A percentile compares a stretch with the other conserved stretches of the same genome.
Conservation (phyloP, 2,329 filamentous ascomycete species). For the Dendrostoma leiphaemia region DNA sequence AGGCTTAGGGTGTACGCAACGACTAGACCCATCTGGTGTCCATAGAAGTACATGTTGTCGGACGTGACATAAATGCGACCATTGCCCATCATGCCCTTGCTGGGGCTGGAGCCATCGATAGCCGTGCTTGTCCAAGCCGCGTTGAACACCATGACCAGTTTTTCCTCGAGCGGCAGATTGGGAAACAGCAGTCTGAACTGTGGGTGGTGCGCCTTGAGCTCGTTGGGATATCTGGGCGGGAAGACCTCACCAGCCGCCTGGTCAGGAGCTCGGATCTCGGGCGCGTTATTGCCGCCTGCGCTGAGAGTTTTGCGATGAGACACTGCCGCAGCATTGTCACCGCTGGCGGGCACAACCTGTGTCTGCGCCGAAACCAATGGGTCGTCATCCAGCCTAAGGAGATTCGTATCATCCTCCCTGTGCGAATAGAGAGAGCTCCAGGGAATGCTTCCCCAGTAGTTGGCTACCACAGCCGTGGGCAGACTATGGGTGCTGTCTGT, state of each 20-base stretch:
- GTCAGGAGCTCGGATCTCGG: slow-evolving; percentile 24
- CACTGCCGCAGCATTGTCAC: slow-evolving; percentile 20
- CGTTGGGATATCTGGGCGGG: slow-evolving; percentile 74
- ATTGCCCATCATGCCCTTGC: slow-evolving; percentile 56
- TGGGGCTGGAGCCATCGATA: slow-evolving; percentile 39
- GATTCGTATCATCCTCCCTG: slow-evolving; percentile 22
- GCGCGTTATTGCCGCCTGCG: slow-evolving; percentile 11
- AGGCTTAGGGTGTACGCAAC: slow-evolving; percentile 77
- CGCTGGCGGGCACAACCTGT: slow-evolving; percentile 28
- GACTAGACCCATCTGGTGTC: slow-evolving; percentile 88
- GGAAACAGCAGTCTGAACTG: slow-evolving; percentile 94
- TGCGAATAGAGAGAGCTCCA: slow-evolving; percentile 52
- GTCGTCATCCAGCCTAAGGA: slow-evolving; percentile 28
- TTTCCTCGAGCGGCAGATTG: slow-evolving; percentile 71
- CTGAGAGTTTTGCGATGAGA: slow-evolving; percentile 30
- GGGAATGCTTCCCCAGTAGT: slow-evolving; percentile 87
- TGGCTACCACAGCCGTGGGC: slow-evolving; percentile 83
- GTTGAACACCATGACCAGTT: slow-evolving; percentile 86
- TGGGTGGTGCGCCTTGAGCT: slow-evolving; percentile 81
- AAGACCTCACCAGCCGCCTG: slow-evolving; percentile 53
- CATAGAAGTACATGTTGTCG: slow-evolving; percentile 92
- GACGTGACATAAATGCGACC: slow-evolving; percentile 85
- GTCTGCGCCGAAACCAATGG: slow-evolving; percentile 36
- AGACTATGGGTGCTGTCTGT: slow-evolving; percentile 57
- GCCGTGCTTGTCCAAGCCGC: slow-evolving; percentile 73